Percentiles rank a stretch among this genome's conserved stretches.
Conservation (phyloP, 345 rosid genomes). For the Odontarrhena argentea region DNA sequence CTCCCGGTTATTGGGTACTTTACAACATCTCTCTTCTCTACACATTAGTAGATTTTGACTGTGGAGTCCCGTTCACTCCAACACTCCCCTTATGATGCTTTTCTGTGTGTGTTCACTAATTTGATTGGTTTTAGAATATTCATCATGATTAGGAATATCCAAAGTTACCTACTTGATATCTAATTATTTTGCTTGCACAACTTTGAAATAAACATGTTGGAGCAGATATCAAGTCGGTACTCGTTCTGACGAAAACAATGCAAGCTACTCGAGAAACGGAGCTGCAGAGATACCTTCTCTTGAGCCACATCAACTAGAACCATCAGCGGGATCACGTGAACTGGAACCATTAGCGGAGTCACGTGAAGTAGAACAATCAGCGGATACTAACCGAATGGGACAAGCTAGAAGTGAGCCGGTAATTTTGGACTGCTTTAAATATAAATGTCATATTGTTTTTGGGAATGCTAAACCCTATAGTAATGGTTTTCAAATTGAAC, state of each 20-base stretch:
- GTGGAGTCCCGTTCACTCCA: not conserved
- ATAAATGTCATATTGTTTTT: not conserved
- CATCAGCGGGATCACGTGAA: not conserved
- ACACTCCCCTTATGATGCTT: not conserved
- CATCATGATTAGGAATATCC: not conserved
- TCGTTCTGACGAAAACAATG: conserved; percentile 11
- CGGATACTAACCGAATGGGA: conserved; percentile 2
- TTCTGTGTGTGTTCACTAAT: not conserved
- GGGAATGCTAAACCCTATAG: not conserved
- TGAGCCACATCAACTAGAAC: not conserved
- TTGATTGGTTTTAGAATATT: not conserved
- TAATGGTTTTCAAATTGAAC: conserved; percentile 4
- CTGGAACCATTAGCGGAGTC: not conserved
- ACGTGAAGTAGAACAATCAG: conserved; percentile 8
- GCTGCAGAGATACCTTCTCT: conserved; percentile 12
- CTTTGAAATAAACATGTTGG: conserved; percentile 17
- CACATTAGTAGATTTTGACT: conserved; percentile 1
- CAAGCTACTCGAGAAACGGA: conserved; percentile 7
- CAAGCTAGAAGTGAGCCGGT: conserved; percentile 22
- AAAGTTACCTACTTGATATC: conserved; percentile 19
- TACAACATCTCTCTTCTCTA: conserved; percentile 32
- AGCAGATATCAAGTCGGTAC: conserved; percentile 31
- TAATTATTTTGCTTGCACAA: conserved; percentile 36
- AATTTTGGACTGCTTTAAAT: not conserved
- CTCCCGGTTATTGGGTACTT: conserved; percentile 26